These are phyloP conservation scores for Penicillium capsulatum DNA, from an alignment of 2,329 filamentous ascomycete genomes.

Conservation along the genomic window DNA sequence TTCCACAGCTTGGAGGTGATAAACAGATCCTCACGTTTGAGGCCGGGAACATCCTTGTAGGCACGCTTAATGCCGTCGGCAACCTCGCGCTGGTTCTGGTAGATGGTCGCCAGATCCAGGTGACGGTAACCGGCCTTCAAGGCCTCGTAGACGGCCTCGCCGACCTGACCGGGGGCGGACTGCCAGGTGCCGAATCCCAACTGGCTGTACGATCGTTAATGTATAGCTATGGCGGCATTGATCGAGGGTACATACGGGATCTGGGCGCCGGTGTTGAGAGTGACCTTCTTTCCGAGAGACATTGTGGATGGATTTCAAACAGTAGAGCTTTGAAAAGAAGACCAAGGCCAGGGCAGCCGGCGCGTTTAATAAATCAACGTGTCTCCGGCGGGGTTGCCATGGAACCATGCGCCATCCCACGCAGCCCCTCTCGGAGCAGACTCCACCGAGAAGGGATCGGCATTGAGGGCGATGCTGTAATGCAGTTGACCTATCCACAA, in stretches of 20 bases:
- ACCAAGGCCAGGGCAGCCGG: background rate
- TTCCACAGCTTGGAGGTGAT: slow-evolving; percentile 62
- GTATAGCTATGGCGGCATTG: background rate
- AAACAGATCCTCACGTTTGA: slow-evolving; percentile 42
- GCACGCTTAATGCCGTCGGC: slow-evolving; percentile 13
- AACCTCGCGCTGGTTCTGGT: slow-evolving; percentile 32
- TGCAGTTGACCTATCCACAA: background rate
- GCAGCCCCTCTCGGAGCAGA: slow-evolving; percentile 19
- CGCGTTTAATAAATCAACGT: slow-evolving; percentile 11
- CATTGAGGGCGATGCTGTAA: background rate
- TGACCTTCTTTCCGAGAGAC: slow-evolving; percentile 41
- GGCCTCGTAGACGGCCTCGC: slow-evolving; percentile 39
- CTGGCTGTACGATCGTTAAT: slow-evolving; percentile 24
- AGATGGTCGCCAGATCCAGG: slow-evolving; percentile 39
- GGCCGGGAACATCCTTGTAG: slow-evolving; percentile 36
- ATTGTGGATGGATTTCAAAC: slow-evolving; percentile 27
- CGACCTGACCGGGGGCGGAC: slow-evolving; percentile 38
- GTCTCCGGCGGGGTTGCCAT: slow-evolving; percentile 14
- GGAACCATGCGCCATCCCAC: slow-evolving; percentile 9
- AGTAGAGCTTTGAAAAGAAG: slow-evolving; percentile 9
- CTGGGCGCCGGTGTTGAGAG: slow-evolving; percentile 36
- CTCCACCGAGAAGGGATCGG: slow-evolving; percentile 15
- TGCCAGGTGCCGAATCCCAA: slow-evolving; percentile 43
- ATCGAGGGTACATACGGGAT: slow-evolving; percentile 33
- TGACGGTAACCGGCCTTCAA: slow-evolving; percentile 41